phyloP scores from a whole-genome alignment of 371 early-diverging fungal genomes.

The Mucor piriformis region DNA sequence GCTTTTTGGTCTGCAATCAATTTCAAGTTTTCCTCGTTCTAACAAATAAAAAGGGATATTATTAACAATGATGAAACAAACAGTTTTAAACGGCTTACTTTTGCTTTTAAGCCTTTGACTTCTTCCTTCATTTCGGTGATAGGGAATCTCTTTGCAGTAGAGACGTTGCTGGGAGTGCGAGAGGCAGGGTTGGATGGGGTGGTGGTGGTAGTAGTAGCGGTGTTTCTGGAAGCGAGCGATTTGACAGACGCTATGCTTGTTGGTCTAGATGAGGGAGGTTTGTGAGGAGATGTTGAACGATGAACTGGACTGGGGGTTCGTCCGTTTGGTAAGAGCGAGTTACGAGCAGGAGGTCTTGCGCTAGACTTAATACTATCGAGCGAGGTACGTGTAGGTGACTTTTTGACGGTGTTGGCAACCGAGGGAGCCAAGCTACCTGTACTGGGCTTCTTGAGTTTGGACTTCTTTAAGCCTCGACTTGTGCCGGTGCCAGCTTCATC shows the following conservation, averaged over 20 bases:
- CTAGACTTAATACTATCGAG: slow-evolving; percentile 8
- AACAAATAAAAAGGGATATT: neutral
- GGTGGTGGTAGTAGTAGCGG: neutral
- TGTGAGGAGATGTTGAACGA: slow-evolving; percentile 15
- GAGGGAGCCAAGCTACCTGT: slow-evolving; percentile 10
- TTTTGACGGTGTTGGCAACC: slow-evolving; percentile 11
- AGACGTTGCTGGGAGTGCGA: slow-evolving; percentile 4
- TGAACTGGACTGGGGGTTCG: slow-evolving; percentile 9
- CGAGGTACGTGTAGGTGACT: slow-evolving; percentile 16
- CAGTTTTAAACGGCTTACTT: too few relatives aligned
- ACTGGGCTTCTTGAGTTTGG: slow-evolving; percentile 15
- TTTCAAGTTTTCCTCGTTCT: slow-evolving; percentile 48
- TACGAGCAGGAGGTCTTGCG: slow-evolving; percentile 18
- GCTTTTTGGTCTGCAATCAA: slow-evolving; percentile 50
- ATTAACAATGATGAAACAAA: too few relatives aligned
- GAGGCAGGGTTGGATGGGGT: slow-evolving; percentile 1
- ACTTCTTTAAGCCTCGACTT: slow-evolving; percentile 21
- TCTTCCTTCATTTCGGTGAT: slow-evolving; percentile 36
- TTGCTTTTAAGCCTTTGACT: slow-evolving; percentile 30
- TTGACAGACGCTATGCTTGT: slow-evolving; percentile 17
- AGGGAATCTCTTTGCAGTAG: slow-evolving; percentile 17
- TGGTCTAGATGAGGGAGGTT: slow-evolving; percentile 18
- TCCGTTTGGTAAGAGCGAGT: slow-evolving; percentile 14
- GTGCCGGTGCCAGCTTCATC: slow-evolving; percentile 12
- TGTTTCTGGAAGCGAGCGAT: neutral